Evolutionary conservation across 1,284 basidiomycete genomes (phyloP), one percentile per base, ranked within the genome.

Genomic region (Cryptococcus sp.): DNA sequence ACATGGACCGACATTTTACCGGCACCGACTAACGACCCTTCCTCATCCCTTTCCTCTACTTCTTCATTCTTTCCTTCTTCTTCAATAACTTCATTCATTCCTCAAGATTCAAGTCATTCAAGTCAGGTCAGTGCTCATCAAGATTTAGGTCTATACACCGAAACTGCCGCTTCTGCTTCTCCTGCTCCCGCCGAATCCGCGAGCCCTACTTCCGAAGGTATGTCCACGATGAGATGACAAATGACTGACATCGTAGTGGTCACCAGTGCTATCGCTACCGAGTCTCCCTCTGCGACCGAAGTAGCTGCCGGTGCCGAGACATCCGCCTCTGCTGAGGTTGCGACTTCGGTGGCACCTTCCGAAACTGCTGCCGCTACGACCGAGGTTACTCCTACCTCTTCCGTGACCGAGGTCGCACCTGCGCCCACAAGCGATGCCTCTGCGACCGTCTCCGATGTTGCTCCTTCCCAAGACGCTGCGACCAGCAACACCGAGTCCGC

Each of bases 231-330:
- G 16, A 13, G 46, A 19, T 48, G 45, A 22, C 22, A 46, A 19
- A 46, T 50, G 9, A 28, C n/a, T n/a, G n/a, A n/a, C n/a, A n/a
- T n/a, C 48, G 7, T 19, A 24, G 13, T 22, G 45, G 10, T 43
- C 49, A 34, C 10, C 32, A 34, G 32, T n/a, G 25, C 54, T 14
- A 37, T 46, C 32, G 44, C 45, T 7, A 34, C 43, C 40, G 46
- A 22, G 13, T 43, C 51, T 23, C 22, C 47, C 14, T 28, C 55
- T 9, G 19, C 51, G 28, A 45, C 36, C 39, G 32, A 9, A 16
- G 9, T 16, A 16, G 9, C 32, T 34, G 32, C 32, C 32, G 32
- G 10, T 34, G 32, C 32, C 32, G 32, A 34, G 32, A 9, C 32
- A 34, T n/a, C 41, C 4, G 13, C 39, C 19, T 14, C 40, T 14